Percentiles rank a stretch among this genome's conserved stretches.
phyloP scores from a whole-genome alignment of 2,329 filamentous ascomycete species.

The Juglanconis sp. region DNA sequence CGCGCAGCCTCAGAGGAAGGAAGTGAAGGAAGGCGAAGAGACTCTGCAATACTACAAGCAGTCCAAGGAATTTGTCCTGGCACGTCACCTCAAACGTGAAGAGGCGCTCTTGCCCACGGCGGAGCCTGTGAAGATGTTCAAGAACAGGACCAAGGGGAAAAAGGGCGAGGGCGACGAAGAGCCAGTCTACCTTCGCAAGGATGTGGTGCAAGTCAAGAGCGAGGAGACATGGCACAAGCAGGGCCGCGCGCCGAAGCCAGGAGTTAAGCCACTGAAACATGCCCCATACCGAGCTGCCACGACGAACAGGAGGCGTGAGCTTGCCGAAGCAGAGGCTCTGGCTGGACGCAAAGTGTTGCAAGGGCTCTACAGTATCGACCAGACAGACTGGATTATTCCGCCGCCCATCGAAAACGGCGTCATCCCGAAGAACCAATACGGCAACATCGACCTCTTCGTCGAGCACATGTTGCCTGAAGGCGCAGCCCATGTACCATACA shows the following conservation, averaged over 20 bases:
- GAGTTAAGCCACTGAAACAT: conserved; percentile 74
- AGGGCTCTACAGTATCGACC: conserved; percentile 76
- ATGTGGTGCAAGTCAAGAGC: conserved; percentile 83
- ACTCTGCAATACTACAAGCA: conserved; percentile 86
- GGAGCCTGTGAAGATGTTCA: conserved; percentile 70
- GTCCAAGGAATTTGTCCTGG: conserved; percentile 79
- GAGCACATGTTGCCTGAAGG: conserved; percentile 84
- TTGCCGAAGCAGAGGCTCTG: conserved; percentile 77
- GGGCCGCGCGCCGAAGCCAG: conserved; percentile 70
- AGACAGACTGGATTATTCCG: conserved; percentile 95
- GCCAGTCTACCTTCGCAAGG: conserved; percentile 74
- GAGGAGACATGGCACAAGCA: conserved; percentile 98
- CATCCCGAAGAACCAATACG: conserved; percentile 92
- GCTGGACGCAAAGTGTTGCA: conserved; percentile 83
- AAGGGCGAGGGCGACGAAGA: conserved; percentile 69
- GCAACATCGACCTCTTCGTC: conserved; percentile 94
- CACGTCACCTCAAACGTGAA: conserved; percentile 84
- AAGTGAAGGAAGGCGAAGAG: conserved; percentile 70
- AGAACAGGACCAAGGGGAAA: conserved; percentile 69
- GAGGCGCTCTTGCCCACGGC: conserved; percentile 75
- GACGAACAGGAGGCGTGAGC: conserved; percentile 78
- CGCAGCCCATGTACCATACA: conserved; percentile 77
- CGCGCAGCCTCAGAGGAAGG: conserved; percentile 68
- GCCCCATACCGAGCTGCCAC: conserved; percentile 92
- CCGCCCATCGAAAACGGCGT: conserved; percentile 77